These are phyloP conservation scores for Fragaria iinumae DNA, from an alignment of 306 rosid genomes.

Conservation along the genomic window DNA sequence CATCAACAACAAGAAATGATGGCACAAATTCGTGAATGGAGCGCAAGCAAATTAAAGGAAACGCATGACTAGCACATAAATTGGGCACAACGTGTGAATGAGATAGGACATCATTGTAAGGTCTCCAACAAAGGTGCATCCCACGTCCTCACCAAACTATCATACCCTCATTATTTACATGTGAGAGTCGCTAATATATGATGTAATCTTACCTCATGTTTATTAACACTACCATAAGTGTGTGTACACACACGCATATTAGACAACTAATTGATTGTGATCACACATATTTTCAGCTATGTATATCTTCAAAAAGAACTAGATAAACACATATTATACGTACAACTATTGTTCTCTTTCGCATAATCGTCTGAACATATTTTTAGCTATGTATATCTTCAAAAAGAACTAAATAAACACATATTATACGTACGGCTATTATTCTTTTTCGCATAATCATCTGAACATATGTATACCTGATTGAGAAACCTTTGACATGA, in stretches of 20 bases:
- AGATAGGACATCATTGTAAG: neutral
- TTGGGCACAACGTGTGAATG: neutral
- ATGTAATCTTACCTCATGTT: neutral
- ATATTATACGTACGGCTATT: neutral
- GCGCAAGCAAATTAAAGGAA: too few relatives aligned
- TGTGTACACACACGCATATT: too few relatives aligned
- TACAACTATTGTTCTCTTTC: neutral
- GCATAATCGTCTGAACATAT: neutral
- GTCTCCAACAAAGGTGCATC: neutral
- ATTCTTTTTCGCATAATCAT: neutral
- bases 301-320: neutral
- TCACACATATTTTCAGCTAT: too few relatives aligned
- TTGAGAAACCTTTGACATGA: neutral
- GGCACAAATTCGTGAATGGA: neutral
- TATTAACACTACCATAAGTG: neutral
- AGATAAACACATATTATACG: neutral
- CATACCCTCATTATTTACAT: neutral
- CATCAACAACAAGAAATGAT: neutral
- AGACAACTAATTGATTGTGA: neutral
- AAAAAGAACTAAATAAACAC: neutral
- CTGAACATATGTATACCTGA: neutral
- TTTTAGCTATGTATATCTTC: neutral
- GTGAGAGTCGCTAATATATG: neutral
- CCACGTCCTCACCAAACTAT: slow-evolving; percentile 4
- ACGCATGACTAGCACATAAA: neutral